A percentile compares a stretch with the other conserved stretches of the same genome.
phyloP scores from a whole-genome alignment of 768 basidiomycete species.

The Agaricus sinodeliciosus region DNA sequence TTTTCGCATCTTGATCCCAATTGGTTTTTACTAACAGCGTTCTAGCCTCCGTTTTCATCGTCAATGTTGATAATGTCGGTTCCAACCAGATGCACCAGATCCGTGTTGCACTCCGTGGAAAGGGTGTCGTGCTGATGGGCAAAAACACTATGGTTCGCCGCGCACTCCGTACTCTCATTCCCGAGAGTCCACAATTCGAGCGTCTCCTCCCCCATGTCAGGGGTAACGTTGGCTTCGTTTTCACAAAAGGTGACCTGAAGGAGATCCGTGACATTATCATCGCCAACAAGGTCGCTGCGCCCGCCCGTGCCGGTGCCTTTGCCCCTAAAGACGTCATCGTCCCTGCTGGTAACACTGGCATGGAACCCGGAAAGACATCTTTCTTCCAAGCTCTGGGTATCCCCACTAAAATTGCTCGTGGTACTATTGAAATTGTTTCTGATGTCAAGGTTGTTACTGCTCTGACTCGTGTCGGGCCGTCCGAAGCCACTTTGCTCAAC shows the following conservation, averaged over 20 bases:
- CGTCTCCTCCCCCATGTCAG: slow-evolving; percentile 91
- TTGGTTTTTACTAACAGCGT: slow-evolving; percentile 4
- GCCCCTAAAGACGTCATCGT: slow-evolving; percentile 90
- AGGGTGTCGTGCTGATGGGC: slow-evolving; percentile 97
- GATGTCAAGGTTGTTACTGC: slow-evolving; percentile 93
- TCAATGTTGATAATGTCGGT: slow-evolving; percentile 99
- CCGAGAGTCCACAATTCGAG: slow-evolving; percentile 92
- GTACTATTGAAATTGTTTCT: slow-evolving; percentile 98
- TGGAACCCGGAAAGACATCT: slow-evolving; percentile 99
- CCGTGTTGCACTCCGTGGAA: slow-evolving; percentile 91
- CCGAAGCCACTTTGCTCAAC: slow-evolving; percentile 98
- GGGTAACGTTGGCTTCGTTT: slow-evolving; percentile 99
- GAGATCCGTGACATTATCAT: slow-evolving; percentile 90
- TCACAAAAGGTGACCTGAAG: slow-evolving; percentile 88
- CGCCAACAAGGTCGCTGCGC: slow-evolving; percentile 97
- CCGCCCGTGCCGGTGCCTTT: slow-evolving; percentile 95
- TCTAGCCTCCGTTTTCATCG: slow-evolving; percentile 93
- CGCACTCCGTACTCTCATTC: slow-evolving; percentile 85
- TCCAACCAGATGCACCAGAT: slow-evolving; percentile 99
- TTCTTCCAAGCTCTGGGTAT: slow-evolving; percentile 99
- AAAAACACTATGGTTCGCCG: slow-evolving; percentile 99
- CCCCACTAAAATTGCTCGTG: slow-evolving; percentile 99
- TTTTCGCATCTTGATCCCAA: not conserved
- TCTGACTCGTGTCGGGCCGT: slow-evolving; percentile 90
- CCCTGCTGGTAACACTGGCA: slow-evolving; percentile 96